phyloP scores from a whole-genome alignment of 495 filamentous ascomycete genomes.

The Xylaria intraflava region DNA sequence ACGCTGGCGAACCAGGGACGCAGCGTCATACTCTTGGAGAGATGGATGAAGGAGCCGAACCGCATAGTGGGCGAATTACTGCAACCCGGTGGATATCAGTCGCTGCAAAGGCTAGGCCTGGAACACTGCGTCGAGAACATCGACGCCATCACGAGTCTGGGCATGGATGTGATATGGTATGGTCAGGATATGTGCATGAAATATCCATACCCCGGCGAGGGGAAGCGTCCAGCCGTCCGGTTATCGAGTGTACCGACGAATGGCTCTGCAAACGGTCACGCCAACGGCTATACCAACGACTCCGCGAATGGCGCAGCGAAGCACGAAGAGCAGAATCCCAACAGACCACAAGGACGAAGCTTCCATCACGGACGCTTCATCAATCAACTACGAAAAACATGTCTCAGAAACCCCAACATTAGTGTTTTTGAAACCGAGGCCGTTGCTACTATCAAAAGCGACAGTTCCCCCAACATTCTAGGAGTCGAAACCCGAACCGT shows the following conservation, averaged over 20 bases:
- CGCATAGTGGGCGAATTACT: constrained; percentile 93
- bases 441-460: constrained; percentile 52
- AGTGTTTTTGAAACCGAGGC: constrained; percentile 69
- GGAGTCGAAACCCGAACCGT: constrained; percentile 66
- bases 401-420: constrained; percentile 59
- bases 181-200: constrained; percentile 70
- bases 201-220: constrained; percentile 46
- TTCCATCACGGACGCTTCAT: constrained; percentile 88
- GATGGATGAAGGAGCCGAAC: constrained; percentile 86
- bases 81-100: constrained; percentile 83
- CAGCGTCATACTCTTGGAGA: constrained; percentile 85
- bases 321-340: constrained; percentile 15
- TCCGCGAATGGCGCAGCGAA: constrained; percentile 23
- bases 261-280: constrained; percentile 14
- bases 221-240: constrained; percentile 13
- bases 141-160: constrained; percentile 72
- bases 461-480: constrained; percentile 56
- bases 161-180: constrained; percentile 84
- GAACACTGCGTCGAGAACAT: constrained; percentile 80
- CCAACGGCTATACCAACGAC: too few relatives aligned
- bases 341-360: constrained; percentile 55
- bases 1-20: constrained; percentile 78
- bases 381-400: constrained; percentile 63
- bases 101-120: constrained; percentile 75
- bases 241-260: not conserved